Evolutionary conservation across 2,329 filamentous ascomycete genomes (phyloP).

Genomic region (Xylariaceae sp.): DNA sequence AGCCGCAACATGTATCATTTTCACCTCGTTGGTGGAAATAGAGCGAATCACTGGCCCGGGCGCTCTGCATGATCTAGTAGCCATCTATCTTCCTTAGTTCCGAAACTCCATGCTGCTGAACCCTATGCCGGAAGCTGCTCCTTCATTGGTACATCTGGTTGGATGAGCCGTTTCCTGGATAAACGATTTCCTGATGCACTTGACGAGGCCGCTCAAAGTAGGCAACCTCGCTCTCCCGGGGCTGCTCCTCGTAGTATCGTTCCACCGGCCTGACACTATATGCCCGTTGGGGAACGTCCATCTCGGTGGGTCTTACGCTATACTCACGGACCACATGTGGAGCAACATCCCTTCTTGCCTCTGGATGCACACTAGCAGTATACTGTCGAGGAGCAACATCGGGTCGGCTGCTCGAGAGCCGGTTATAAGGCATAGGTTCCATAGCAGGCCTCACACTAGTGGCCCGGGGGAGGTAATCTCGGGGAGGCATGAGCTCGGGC

Average conservation of each 20-base stretch:
- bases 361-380: conserved; percentile 36
- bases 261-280: conserved; percentile 40
- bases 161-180: conserved; percentile 35
- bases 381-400: conserved; percentile 45
- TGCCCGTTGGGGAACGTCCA: conserved; percentile 31
- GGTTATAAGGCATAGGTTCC: conserved; percentile 39
- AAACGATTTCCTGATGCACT: conserved; percentile 40
- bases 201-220: conserved; percentile 41
- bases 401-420: conserved; percentile 39
- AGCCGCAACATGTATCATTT: too few species aligned
- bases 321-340: conserved; percentile 29
- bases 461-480: conserved; percentile 51
- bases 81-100: conserved; percentile 1
- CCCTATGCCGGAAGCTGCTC: conserved; percentile 1
- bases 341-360: conserved; percentile 31
- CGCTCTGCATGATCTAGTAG: not conserved
- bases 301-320: conserved; percentile 30
- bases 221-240: conserved; percentile 36
- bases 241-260: conserved; percentile 38
- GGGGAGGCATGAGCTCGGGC: conserved; percentile 42
- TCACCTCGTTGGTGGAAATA: too few species aligned
- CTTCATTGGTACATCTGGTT: conserved; percentile 28
- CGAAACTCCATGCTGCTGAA: conserved; percentile 3
- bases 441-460: conserved; percentile 55
- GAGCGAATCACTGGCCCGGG: not conserved